Evolutionary conservation across 495 filamentous ascomycete genomes (phyloP), one percentile per base, ranked within the genome.

Genomic region (Daldinia childiae): DNA sequence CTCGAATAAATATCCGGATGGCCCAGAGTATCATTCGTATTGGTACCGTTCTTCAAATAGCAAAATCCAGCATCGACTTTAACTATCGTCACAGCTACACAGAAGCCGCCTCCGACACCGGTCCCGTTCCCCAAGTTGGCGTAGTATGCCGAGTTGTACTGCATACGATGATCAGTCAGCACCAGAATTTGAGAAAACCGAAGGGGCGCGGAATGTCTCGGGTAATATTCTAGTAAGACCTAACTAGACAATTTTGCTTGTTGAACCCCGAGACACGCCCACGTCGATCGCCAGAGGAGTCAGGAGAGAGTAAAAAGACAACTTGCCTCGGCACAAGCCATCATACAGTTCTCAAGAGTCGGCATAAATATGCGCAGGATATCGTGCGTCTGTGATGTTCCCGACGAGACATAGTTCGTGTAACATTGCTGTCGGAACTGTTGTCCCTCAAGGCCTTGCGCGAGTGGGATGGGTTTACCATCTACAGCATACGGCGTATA

Each of bases 31-130:
- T 78, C 59, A 54, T 80, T 78, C 3, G 68, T 74, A 15, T 62
- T 73, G 9, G 80, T 81, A 3, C 62, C 77, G 29, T 80, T 82
- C 66, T 82, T 82, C 60, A 82, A 56, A 45, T 78, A 81, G 62
- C 79, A 82, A 38, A 75, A 79, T 0, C 75, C 75, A 11, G 72
- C 63, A 19, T 71, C 51, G 29, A 68, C 54, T 56, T 78, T 79
- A 1, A 71, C 75, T 27, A 81, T 69, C 6, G 76, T 66, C 30
- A 81, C 76, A 12, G 67, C 73, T 19, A 75, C 59, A 45, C 79
- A 78, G 45, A 70, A 71, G 0, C 76, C 77, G 15, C 73, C 75
- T 21, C 75, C 75, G 14, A 75, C 75, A 19, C 56, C 72, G 0
- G 38, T 51, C 14, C 52, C 50, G 21, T 55, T 60, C 21, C 41